phyloP scores from a whole-genome alignment of 139 green algal genomes.

The Micractinium sp. region DNA sequence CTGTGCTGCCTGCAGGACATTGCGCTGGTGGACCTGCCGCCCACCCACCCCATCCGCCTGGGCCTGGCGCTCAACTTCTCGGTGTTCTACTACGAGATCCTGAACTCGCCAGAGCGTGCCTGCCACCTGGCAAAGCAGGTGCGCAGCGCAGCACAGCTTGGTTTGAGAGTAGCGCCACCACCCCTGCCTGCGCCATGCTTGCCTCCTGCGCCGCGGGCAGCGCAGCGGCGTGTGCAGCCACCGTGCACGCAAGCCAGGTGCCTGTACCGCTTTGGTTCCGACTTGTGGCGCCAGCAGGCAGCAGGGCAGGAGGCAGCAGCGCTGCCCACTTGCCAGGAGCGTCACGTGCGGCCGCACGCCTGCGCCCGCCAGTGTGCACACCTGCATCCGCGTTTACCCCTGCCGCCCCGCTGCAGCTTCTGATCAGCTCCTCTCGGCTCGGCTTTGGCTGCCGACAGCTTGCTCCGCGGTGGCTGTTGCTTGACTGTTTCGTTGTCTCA shows the following conservation, averaged over 20 bases:
- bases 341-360: no score
- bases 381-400: background rate
- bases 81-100: slow-evolving; percentile 99
- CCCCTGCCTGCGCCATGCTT: background rate
- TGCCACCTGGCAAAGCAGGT: slow-evolving; percentile 98
- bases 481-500: background rate
- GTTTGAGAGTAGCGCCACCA: background rate
- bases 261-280: background rate
- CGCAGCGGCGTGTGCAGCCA: no score
- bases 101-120: slow-evolving; percentile 97
- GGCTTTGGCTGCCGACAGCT: background rate
- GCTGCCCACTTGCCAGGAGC: background rate
- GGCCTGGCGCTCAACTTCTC: slow-evolving; percentile 99
- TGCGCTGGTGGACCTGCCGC: slow-evolving; percentile 90
- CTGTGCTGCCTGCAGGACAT: slow-evolving; percentile 82
- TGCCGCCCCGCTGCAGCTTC: background rate
- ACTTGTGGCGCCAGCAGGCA: background rate
- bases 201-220: background rate
- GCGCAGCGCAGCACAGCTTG: background rate
- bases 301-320: background rate
- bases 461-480: background rate
- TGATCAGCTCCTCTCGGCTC: no score
- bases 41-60: slow-evolving; percentile 97
- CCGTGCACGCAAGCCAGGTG: background rate
- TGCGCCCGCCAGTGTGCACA: no score